Evolutionary conservation across 2,329 filamentous ascomycete genomes (phyloP).

Genomic region (Pseudogymnoascus sp.): DNA sequence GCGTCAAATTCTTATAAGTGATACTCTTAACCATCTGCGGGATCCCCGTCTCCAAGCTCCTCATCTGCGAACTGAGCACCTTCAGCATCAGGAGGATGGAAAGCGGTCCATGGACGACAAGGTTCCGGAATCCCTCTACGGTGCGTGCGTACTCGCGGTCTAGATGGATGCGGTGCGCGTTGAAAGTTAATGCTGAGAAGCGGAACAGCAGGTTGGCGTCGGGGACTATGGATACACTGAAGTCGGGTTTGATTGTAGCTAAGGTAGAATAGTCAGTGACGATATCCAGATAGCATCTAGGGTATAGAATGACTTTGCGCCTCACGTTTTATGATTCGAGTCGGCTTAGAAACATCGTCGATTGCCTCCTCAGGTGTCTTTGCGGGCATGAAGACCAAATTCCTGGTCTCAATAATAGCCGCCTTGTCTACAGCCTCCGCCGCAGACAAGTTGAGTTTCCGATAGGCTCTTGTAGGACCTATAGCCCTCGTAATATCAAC

Average conservation of each 20-base stretch:
- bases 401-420: slow-evolving; percentile 50
- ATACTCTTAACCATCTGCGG: slow-evolving; percentile 46
- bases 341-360: slow-evolving; percentile 15
- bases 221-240: slow-evolving; percentile 56
- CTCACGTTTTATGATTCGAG: slow-evolving; percentile 24
- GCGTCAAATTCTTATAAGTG: slow-evolving; percentile 74
- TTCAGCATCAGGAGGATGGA: slow-evolving; percentile 70
- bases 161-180: slow-evolving; percentile 86
- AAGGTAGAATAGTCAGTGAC: not conserved
- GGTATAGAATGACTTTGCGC: not conserved
- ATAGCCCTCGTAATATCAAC: slow-evolving; percentile 19
- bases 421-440: slow-evolving; percentile 21
- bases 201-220: slow-evolving; percentile 72
- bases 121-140: slow-evolving; percentile 66
- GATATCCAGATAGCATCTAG: not conserved
- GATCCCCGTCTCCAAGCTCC: slow-evolving; percentile 19
- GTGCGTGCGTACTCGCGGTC: slow-evolving; percentile 63
- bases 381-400: slow-evolving; percentile 57
- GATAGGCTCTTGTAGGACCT: not conserved
- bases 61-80: slow-evolving; percentile 48
- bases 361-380: slow-evolving; percentile 18
- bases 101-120: slow-evolving; percentile 84
- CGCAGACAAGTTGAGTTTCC: not conserved
- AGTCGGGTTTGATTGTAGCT: slow-evolving; percentile 36
- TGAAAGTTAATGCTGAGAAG: slow-evolving; percentile 86